Evolutionary conservation across 2,329 filamentous ascomycete genomes (phyloP), one percentile per base, ranked within the genome.

Genomic region (Neopestalotiopsis clavispora): DNA sequence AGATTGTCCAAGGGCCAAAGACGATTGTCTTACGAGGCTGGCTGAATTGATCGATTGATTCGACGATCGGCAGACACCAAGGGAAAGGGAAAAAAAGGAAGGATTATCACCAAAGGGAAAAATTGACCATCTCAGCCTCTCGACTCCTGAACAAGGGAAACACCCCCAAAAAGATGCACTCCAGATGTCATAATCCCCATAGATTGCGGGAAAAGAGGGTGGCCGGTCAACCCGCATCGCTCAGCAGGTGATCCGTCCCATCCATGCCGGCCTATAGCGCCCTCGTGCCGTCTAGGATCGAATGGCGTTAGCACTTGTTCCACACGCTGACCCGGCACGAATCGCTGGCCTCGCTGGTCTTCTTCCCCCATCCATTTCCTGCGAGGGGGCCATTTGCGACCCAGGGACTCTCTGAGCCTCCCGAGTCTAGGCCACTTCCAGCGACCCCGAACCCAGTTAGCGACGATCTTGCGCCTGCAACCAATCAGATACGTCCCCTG

Each of bases 141-240:
- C 40, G 13, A 62, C 23, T 28, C 23, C 61, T 28, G n/a, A 32
- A 17, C 34, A 12, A 45, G 40, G 23, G 57, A 52, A 52, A 45
- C 32, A 9, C 38, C n/a, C 23, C n/a, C 23, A 14, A 52, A 52
- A 34, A 32, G 38, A n/a, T 34, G 32, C 59, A 23, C 34, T 66
- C 28, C 20, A 14, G 23, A 66, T 66, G 63, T 30, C 63, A 45
- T 66, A 57, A 58, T 65, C 45, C 45, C 45, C 45, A 52, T 52
- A 52, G 17, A 52, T 30, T 59, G 32, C 12, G 40, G 66, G 66
- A 67, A 67, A 70, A 66, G 45, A 30, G 66, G 69, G 66, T 70
- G 66, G 66, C 69, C 60, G 69, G 69, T 64, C 69, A 70, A 70
- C 69, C 32, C 66, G 69, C 69, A 52, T 28, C n/a, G 61, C 30